Evolutionary conservation across 2,329 filamentous ascomycete species (phyloP), one percentile per base, ranked within the genome.

Genomic region (Chaetothyriales sp.): DNA sequence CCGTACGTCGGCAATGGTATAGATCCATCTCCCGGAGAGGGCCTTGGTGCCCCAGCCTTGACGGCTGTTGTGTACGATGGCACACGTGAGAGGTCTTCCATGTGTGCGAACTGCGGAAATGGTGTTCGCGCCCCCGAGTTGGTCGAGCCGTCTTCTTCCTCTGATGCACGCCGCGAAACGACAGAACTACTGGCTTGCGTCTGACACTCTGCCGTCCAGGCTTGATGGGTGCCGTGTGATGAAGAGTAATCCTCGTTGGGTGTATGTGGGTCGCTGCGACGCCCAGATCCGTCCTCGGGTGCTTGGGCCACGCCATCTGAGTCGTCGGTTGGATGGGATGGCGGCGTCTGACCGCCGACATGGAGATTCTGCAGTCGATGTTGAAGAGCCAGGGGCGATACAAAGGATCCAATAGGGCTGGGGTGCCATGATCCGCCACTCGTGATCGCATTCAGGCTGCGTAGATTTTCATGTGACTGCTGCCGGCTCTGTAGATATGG

Each of bases 401-500:
- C 58, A 78, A 75, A 52, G 68, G 74, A 28, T 73, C 75, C n/a
- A 22, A 1, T 42, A 39, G 39, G 28, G 9, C 19, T 49, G 25
- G 26, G 10, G 5, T 18, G 8, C 7, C 20, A 18, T 32, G 47
- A 43, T 3, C 47, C 47, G 46, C 69, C 68, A 51, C 71, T 69
- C 5, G 70, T 69, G 22, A 74, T 61, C 5, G 68, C 69, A 46
- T 77, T 70, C 63, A 80, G 69, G 3, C 74, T 78, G 46, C 78
- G 72, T 20, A 96, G 72, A 62, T 95, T 90, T 60, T 96, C 92
- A 8, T 76, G 71, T 0, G 90, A 96, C 5, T 84, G 82, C 46
- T 82, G 78, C 51, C 87, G 80, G 49, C 76, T 79, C 43, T 76
- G 73, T 1, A 85, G 83, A 48, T 79, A 77, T 0, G 92, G 92